A percentile compares a stretch with the other conserved stretches of the same genome.
phyloP scores from a whole-genome alignment of 2,329 filamentous ascomycete genomes.

The Diaporthe australafricana region DNA sequence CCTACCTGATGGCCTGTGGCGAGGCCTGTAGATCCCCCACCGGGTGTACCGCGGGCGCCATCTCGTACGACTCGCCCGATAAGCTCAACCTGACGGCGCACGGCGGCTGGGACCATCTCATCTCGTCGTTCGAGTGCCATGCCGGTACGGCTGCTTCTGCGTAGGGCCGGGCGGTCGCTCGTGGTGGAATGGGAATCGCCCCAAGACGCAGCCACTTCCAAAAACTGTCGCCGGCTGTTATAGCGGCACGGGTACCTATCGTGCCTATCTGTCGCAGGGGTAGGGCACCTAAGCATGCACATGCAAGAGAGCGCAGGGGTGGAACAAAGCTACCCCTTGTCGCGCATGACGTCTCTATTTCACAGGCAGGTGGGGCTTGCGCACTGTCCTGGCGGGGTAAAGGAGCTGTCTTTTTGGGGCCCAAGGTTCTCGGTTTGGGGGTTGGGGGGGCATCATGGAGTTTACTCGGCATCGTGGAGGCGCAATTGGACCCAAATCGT shows the following conservation, averaged over 20 bases:
- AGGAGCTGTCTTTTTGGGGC: conserved; percentile 6
- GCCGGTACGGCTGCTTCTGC: background rate
- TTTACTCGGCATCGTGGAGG: conserved; percentile 38
- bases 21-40: conserved; percentile 61
- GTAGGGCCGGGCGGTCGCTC: too few species aligned
- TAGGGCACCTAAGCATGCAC: background rate
- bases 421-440: background rate
- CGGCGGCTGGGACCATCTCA: conserved; percentile 54
- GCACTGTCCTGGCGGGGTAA: conserved; percentile 25
- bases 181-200: background rate
- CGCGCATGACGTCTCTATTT: conserved; percentile 20
- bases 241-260: background rate
- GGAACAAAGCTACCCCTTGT: conserved; percentile 17
- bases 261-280: background rate
- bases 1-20: conserved; percentile 54
- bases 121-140: conserved; percentile 53
- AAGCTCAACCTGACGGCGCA: conserved; percentile 61
- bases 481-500: conserved; percentile 12
- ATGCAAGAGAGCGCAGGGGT: conserved; percentile 11
- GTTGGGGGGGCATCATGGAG: conserved; percentile 33
- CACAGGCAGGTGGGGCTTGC: conserved; percentile 5
- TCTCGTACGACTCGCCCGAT: conserved; percentile 58
- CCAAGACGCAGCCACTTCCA: too few species aligned
- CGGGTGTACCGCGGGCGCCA: conserved; percentile 63
- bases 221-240: background rate